Conservation (phyloP, 768 basidiomycete species). For the Boletus patriciae region DNA sequence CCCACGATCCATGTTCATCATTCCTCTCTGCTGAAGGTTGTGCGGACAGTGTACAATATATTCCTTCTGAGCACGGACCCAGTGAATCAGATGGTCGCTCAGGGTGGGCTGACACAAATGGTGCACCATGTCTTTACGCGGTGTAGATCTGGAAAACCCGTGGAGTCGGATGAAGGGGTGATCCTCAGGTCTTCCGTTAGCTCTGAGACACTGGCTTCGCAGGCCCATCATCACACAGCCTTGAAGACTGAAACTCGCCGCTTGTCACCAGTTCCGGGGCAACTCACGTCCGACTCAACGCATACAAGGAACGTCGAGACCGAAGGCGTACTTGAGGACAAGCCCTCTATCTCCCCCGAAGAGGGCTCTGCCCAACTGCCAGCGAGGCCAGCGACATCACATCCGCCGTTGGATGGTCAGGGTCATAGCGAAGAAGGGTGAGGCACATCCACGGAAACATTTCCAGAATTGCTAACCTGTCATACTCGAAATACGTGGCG, state of each 20-base stretch:
- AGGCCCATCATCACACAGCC: slow-evolving; percentile 2
- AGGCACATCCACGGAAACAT: slow-evolving; percentile 5
- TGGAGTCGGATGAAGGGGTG: slow-evolving; percentile 19
- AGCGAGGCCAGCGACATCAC: neutral
- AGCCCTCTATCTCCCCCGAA: neutral
- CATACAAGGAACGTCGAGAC: neutral
- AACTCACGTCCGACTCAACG: neutral
- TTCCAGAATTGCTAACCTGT: slow-evolving; percentile 3
- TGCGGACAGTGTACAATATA: slow-evolving; percentile 97
- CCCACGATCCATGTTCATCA: slow-evolving; percentile 89
- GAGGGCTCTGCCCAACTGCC: neutral
- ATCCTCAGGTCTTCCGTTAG: slow-evolving; percentile 21
- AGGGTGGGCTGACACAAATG: slow-evolving; percentile 97
- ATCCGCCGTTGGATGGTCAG: slow-evolving; percentile 2
- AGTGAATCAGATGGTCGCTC: slow-evolving; percentile 97
- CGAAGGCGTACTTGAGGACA: slow-evolving; percentile 1
- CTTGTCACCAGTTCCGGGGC: slow-evolving; percentile 9
- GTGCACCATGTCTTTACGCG: slow-evolving; percentile 94
- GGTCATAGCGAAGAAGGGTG: slow-evolving; percentile 21
- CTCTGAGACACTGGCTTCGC: slow-evolving; percentile 22
- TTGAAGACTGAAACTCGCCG: slow-evolving; percentile 11
- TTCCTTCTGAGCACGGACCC: slow-evolving; percentile 88
- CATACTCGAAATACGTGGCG: slow-evolving; percentile 13
- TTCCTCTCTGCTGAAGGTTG: slow-evolving; percentile 91
- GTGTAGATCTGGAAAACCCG: slow-evolving; percentile 46